Base-by-base conservation (phyloP, 805 yeast species). In the Saccharomycopsis synnaedendra region DNA sequence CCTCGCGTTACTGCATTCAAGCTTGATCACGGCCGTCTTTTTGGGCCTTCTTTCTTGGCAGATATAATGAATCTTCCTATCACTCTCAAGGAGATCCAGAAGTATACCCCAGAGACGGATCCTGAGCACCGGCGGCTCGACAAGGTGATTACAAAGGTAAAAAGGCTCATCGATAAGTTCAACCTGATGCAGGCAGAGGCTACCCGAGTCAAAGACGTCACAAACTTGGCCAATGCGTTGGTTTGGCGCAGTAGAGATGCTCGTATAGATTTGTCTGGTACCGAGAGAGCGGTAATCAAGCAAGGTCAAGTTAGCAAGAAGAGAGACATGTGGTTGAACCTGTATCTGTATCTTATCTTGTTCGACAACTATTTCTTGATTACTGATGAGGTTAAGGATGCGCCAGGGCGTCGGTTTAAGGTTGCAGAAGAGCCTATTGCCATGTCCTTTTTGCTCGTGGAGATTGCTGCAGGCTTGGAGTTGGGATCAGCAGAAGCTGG, bases 361-460 rank as follows among this genome's bases (percentile, higher is more conserved):
- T 63, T 86, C 45, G 95, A 86, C 58, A 84, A 86, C 57, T 84
- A 71, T 55, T 62, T 86, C 41, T 58, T 86, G 33, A 71, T 86
- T 1, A 80, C 85, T 1, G 81, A 85, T 39, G 70, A 69, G 42
- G 61, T 73, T 3, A 66, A 67, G 5, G 73, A 70, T 41, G 72
- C 66, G 5, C 52, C 60, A 7, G 62, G 11, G 46, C 43, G 56
- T 36, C 56, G 55, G 11, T 69, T 59, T 42, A 70, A 69, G 53
- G 70, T 80, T 0, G 58, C 68, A 7, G 85, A 79, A 55, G 68
- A 68, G 41, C 85, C 86, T 1, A 74, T 80, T 6, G 81, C 84
- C 0, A 67, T 78, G 30, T 82, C 76, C 55, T 77, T 75, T 52
- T 58, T 81, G 39, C 67, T 75, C 46, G 63, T 78, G 10, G 82